Evolutionary conservation across 768 basidiomycete species (phyloP).

Genomic region (Pleurotus pulmonarius): DNA sequence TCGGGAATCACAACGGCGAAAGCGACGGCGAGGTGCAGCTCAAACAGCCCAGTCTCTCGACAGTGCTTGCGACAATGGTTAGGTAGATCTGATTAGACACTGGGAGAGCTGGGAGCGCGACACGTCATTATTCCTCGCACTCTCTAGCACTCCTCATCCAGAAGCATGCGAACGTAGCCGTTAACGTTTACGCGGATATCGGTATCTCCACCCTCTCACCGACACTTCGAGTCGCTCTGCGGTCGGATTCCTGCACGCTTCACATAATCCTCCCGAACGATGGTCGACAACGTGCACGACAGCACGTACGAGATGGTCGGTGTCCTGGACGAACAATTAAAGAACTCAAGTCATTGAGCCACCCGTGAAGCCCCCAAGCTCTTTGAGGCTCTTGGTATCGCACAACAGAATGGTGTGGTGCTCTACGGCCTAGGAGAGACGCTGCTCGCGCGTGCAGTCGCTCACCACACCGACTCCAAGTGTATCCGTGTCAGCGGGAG

Average conservation of each 20-base stretch:
- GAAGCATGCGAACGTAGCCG: slow-evolving; percentile 52
- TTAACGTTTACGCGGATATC: slow-evolving; percentile 87
- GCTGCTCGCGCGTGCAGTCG: slow-evolving; percentile 89
- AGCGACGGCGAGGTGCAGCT: too few species aligned
- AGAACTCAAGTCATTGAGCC: too few species aligned
- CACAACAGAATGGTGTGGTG: slow-evolving; percentile 94
- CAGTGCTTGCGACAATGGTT: too few species aligned
- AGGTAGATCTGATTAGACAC: too few species aligned
- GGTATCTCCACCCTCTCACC: slow-evolving; percentile 77
- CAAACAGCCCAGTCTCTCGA: too few species aligned
- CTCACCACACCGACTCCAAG: slow-evolving; percentile 96
- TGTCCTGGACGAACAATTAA: too few species aligned
- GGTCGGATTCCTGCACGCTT: slow-evolving; percentile 94
- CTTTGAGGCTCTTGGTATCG: slow-evolving; percentile 94
- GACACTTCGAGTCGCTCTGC: slow-evolving; percentile 91
- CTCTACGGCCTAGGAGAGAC: slow-evolving; percentile 98
- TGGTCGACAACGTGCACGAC: slow-evolving; percentile 97
- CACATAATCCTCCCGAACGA: slow-evolving; percentile 98
- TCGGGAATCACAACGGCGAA: too few species aligned
- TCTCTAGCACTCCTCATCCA: too few species aligned
- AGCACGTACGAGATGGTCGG: slow-evolving; percentile 99
- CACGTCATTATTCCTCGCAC: too few species aligned
- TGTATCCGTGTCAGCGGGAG: slow-evolving; percentile 93
- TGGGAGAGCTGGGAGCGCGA: too few species aligned
- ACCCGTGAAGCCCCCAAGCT: slow-evolving; percentile 96